phyloP scores from a whole-genome alignment of 495 filamentous ascomycete genomes.

The Geoglossum glabrum region DNA sequence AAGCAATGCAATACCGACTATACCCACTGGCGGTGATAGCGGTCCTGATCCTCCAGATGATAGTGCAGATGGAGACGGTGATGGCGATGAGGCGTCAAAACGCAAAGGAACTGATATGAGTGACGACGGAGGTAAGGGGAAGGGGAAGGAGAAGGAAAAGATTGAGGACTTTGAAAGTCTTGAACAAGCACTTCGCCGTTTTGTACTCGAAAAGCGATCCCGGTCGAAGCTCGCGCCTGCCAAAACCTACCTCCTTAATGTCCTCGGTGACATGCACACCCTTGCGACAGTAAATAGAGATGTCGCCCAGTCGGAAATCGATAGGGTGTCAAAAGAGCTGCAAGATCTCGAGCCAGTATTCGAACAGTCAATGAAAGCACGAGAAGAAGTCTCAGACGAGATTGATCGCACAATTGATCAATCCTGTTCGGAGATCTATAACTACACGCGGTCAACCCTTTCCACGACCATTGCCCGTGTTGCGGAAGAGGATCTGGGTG shows the following conservation, averaged over 20 bases:
- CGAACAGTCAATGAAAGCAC: conserved; percentile 64
- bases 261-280: conserved; percentile 64
- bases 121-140: conserved; percentile 64
- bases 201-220: conserved; percentile 89
- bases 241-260: conserved; percentile 87
- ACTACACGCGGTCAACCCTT: conserved; percentile 54
- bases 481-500: conserved; percentile 57
- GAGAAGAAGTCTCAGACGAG: conserved; percentile 58
- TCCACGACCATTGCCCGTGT: conserved; percentile 48
- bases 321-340: conserved; percentile 63
- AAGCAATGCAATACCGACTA: conserved; percentile 74
- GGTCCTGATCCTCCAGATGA: conserved; percentile 31
- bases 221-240: conserved; percentile 90
- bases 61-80: conserved; percentile 37
- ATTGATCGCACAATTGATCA: conserved; percentile 67
- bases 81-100: conserved; percentile 23
- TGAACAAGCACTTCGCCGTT: conserved; percentile 71
- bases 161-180: conserved; percentile 72
- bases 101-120: conserved; percentile 28
- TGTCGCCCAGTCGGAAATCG: conserved; percentile 66
- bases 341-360: conserved; percentile 67
- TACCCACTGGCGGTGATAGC: conserved; percentile 31
- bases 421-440: conserved; percentile 67
- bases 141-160: conserved; percentile 78
- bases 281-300: conserved; percentile 77